Evolutionary conservation across 208 protist genomes (phyloP).

Genomic region (Balamuthia mandrillaris): DNA sequence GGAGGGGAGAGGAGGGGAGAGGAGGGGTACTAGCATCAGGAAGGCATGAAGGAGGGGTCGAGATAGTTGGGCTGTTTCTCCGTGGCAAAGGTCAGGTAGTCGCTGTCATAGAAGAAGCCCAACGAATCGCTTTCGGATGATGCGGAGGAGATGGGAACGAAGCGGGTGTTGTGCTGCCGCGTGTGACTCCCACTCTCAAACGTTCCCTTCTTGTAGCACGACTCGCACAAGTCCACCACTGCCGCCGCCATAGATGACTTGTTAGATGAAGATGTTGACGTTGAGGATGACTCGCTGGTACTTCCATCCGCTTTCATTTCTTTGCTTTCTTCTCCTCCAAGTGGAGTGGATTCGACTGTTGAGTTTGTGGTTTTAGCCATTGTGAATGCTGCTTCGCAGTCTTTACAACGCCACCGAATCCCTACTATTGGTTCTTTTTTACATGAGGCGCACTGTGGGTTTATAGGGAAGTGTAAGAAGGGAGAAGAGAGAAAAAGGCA

Average conservation of each 20-base stretch:
- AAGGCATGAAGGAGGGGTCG: not conserved
- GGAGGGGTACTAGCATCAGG: not conserved
- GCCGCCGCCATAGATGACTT: too few relatives aligned
- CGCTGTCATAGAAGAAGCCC: not conserved
- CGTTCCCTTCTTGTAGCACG: not conserved
- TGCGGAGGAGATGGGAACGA: too few relatives aligned
- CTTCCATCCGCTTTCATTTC: too few relatives aligned
- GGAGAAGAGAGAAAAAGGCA: too few relatives aligned
- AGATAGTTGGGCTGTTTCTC: not conserved
- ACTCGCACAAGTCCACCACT: not conserved
- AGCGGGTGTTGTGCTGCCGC: too few relatives aligned
- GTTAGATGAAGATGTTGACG: too few relatives aligned
- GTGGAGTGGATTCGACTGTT: too few relatives aligned
- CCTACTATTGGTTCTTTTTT: not conserved
- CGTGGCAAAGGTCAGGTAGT: not conserved
- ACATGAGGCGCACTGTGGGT: too few relatives aligned
- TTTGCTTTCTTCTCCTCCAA: too few relatives aligned
- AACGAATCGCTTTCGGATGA: too few relatives aligned
- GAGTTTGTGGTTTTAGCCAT: too few relatives aligned
- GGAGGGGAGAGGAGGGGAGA: not conserved
- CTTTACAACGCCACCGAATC: not conserved
- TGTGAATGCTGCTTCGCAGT: not conserved
- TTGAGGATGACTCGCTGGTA: not conserved
- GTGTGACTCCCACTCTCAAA: not conserved
- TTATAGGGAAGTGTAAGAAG: too few relatives aligned